A percentile compares a stretch with the other conserved stretches of the same genome.
These are phyloP conservation scores for Xylaria sp. DNA, from an alignment of 2,329 filamentous ascomycete species.

Conservation along the genomic window DNA sequence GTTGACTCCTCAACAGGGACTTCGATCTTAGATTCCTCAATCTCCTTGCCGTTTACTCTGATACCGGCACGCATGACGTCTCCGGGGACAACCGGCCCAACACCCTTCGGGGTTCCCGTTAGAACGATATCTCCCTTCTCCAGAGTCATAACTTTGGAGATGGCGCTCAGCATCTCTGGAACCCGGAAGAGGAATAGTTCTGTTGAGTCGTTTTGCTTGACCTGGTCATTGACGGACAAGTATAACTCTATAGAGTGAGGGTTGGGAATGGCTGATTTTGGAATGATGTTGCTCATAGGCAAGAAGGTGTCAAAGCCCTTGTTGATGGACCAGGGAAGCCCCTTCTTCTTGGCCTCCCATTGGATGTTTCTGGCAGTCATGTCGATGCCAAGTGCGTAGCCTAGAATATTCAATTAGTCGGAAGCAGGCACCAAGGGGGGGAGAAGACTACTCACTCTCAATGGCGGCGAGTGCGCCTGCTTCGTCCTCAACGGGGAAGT, in stretches of 20 bases:
- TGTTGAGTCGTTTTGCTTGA: slow-evolving; percentile 86
- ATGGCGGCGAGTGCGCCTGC: slow-evolving; percentile 82
- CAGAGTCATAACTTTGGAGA: slow-evolving; percentile 92
- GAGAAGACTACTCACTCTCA: slow-evolving; percentile 60
- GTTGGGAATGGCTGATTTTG: slow-evolving; percentile 79
- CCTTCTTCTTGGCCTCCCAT: slow-evolving; percentile 96
- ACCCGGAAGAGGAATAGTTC: slow-evolving; percentile 93
- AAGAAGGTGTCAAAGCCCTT: slow-evolving; percentile 99
- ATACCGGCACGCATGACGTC: slow-evolving; percentile 88
- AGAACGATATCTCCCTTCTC: slow-evolving; percentile 91
- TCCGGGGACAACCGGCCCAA: slow-evolving; percentile 82
- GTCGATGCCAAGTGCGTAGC: slow-evolving; percentile 90
- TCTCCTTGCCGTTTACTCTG: slow-evolving; percentile 77
- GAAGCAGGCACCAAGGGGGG: neutral
- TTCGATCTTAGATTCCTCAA: slow-evolving; percentile 84
- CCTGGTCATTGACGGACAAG: slow-evolving; percentile 79
- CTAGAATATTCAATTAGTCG: slow-evolving; percentile 48
- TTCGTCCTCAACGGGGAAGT: slow-evolving; percentile 76
- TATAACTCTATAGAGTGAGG: slow-evolving; percentile 89
- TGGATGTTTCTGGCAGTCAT: slow-evolving; percentile 97
- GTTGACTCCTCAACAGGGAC: slow-evolving; percentile 81
- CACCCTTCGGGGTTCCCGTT: slow-evolving; percentile 97
- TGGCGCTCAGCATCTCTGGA: slow-evolving; percentile 85
- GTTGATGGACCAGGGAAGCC: slow-evolving; percentile 92
- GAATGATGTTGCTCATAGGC: slow-evolving; percentile 81